Base-by-base conservation (phyloP, 1,139 yeast genomes). In the Saccharomyces hybrid region DNA sequence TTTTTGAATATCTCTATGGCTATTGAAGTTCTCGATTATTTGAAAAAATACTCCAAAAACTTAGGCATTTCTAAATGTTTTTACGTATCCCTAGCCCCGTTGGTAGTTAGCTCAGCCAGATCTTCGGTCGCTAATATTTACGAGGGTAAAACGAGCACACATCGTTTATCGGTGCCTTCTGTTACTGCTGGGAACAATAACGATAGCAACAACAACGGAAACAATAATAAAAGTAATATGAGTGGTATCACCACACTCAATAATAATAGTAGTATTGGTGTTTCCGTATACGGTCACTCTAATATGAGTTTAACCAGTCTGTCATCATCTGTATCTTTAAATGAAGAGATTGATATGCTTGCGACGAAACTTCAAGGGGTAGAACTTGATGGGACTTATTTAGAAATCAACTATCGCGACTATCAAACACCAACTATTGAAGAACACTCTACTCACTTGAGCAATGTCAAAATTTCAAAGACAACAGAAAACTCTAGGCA, bases 1-100 rank as follows among this genome's bases (percentile, higher is more conserved):
- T 90, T 88, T 65, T 80, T 87, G 53, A 84, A 84, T 63, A 85
- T 90, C 59, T 79, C 88, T n/a, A 81, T 86, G 65, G 96, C 97
- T 4, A 81, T 88, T 57, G 87, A 85, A 61, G 88, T 91, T 25
- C 85, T 87, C 49, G 88, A 85, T 64, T 79, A 76, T 76, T 79
- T 73, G 66, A 82, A 75, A 66, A 75, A 71, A 65, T 79, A 68
- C 68, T 73, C 57, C 64, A 77, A 38, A 71, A 74, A 55, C 77
- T 84, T 76, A 70, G 77, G 48, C 67, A 72, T 55, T 75, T 82
- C 53, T 78, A 84, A 65, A 78, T 85, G 57, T 81, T 81, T 65
- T 83, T 87, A 69, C 91, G 96, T 57, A 8, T 53, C 59, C 9
- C 25, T 47, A 9, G 23, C 52, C 14, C 38, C 32, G 5, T 27